phyloP scores from a whole-genome alignment of 2,329 filamentous ascomycete species.

The Botrytis paeoniae region DNA sequence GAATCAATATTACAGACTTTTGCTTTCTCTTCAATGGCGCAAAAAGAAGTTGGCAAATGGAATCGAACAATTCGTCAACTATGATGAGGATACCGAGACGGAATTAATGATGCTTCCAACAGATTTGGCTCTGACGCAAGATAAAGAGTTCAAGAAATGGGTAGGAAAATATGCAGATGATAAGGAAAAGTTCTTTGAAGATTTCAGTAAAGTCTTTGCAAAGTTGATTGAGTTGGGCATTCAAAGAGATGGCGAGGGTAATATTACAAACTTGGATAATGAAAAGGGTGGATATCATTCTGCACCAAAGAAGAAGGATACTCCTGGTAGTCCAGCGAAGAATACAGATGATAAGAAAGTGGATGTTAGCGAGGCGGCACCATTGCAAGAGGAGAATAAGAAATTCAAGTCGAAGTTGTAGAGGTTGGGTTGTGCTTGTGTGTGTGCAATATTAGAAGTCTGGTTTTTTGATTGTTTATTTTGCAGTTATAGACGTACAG shows the following conservation, averaged over 20 bases:
- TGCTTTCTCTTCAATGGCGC: slow-evolving; percentile 52
- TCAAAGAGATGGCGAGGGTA: slow-evolving; percentile 50
- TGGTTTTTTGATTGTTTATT: too few species aligned
- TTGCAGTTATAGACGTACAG: not conserved
- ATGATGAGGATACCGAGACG: slow-evolving; percentile 52
- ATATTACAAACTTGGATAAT: slow-evolving; percentile 56
- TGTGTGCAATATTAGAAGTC: slow-evolving; percentile 5
- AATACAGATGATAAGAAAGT: slow-evolving; percentile 34
- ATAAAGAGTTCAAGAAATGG: slow-evolving; percentile 52
- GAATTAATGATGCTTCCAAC: slow-evolving; percentile 66
- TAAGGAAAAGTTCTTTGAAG: slow-evolving; percentile 59
- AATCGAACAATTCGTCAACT: slow-evolving; percentile 56
- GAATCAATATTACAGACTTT: slow-evolving; percentile 55
- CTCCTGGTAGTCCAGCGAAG: slow-evolving; percentile 37
- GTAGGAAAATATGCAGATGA: slow-evolving; percentile 58
- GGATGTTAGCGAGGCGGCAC: slow-evolving; percentile 41
- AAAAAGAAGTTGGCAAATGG: slow-evolving; percentile 52
- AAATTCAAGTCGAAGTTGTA: slow-evolving; percentile 33
- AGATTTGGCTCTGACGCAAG: slow-evolving; percentile 56
- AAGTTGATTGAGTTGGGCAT: slow-evolving; percentile 62
- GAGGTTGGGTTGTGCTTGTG: not conserved
- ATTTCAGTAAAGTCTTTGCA: slow-evolving; percentile 57
- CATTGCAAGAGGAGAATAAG: slow-evolving; percentile 39
- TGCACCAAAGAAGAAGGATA: slow-evolving; percentile 53
- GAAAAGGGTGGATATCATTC: slow-evolving; percentile 53